These are phyloP conservation scores for Cyberlindnera sargentensis DNA, from an alignment of 805 yeast genomes.

Conservation along the genomic window DNA sequence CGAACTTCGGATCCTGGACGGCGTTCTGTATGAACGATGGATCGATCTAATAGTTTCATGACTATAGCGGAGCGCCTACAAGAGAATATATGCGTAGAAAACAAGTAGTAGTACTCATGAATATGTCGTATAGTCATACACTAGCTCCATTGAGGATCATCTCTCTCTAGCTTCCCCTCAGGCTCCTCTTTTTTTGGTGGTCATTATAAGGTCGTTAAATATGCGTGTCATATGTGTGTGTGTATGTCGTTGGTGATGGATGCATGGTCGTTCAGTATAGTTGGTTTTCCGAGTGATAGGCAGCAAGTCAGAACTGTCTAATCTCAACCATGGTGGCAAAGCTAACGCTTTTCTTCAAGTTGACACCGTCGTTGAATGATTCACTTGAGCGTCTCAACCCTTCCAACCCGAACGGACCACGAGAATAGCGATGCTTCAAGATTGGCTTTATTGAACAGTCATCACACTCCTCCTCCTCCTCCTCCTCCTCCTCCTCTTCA, in stretches of 20 bases:
- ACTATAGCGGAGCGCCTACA: no score
- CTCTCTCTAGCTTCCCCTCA: no score
- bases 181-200: no score
- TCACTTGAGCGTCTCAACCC: slow-evolving; percentile 4
- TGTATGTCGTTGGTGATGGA: background rate
- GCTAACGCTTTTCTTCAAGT: slow-evolving; percentile 18
- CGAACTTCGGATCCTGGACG: no score
- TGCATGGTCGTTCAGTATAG: background rate
- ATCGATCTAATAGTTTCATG: no score
- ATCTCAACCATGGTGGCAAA: slow-evolving; percentile 24
- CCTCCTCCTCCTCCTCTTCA: slow-evolving; percentile 5
- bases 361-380: background rate
- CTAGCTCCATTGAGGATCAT: no score
- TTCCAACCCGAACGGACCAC: slow-evolving; percentile 8
- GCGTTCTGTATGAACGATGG: no score
- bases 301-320: slow-evolving; percentile 15
- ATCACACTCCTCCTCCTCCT: slow-evolving; percentile 7
- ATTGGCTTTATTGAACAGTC: slow-evolving; percentile 10
- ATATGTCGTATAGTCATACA: no score
- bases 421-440: slow-evolving; percentile 7
- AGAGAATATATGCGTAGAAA: no score
- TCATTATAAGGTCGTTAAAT: no score
- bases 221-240: no score
- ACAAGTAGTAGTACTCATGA: no score
- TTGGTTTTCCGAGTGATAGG: background rate